These are phyloP conservation scores for Solanum habrochaites DNA, from an alignment of 257 asterid genomes.

Conservation along the genomic window DNA sequence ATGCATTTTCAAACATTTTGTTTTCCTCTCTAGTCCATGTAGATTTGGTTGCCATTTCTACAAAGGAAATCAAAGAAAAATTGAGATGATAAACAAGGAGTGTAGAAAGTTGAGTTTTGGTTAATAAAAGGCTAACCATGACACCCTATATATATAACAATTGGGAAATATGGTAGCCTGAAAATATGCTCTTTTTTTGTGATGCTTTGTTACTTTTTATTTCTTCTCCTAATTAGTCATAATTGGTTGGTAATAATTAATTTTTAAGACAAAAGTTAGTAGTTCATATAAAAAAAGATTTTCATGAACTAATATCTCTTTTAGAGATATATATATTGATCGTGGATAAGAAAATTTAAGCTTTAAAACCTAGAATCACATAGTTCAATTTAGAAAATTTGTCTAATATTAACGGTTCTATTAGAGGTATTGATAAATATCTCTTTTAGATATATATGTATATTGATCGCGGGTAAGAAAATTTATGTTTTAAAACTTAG, in stretches of 20 bases:
- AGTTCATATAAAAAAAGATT: background rate
- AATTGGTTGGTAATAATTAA: too few species aligned
- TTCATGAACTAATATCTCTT: background rate
- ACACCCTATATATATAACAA: conserved; percentile 12
- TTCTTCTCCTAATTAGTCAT: background rate
- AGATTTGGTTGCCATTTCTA: conserved; percentile 26
- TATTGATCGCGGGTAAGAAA: too few species aligned
- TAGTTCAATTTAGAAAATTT: background rate
- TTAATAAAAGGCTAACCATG: background rate
- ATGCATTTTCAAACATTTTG: conserved; percentile 53
- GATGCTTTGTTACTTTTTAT: background rate
- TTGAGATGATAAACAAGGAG: background rate
- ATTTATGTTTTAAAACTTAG: too few species aligned
- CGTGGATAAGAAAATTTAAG: background rate
- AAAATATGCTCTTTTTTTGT: background rate
- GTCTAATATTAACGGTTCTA: background rate
- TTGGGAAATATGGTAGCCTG: background rate
- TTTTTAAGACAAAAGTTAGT: background rate
- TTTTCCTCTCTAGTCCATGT: conserved; percentile 40
- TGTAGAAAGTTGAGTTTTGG: background rate
- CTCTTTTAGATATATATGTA: too few species aligned
- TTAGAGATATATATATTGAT: background rate
- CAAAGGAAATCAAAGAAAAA: background rate
- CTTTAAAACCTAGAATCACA: background rate
- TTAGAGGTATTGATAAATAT: too few species aligned